Evolutionary conservation across 179 eudicot species (phyloP).

Genomic region (Monotropa hypopitys): DNA sequence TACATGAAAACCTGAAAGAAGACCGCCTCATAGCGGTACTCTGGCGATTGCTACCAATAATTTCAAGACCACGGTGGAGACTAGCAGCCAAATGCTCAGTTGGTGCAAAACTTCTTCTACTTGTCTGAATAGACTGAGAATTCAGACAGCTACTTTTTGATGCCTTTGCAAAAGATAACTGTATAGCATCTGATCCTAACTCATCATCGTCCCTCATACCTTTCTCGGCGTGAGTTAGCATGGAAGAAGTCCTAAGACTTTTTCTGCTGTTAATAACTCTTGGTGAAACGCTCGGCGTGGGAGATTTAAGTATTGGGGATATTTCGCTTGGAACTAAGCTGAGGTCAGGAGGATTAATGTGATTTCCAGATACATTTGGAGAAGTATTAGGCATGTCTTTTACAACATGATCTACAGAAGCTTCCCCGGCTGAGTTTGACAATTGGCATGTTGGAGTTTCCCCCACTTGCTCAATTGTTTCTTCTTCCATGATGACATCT

Average conservation of each 20-base stretch:
- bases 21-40: conserved; percentile 64
- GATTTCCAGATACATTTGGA: conserved; percentile 18
- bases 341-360: conserved; percentile 22
- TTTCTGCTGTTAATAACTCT: conserved; percentile 43
- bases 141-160: conserved; percentile 24
- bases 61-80: conserved; percentile 80
- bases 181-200: conserved; percentile 16
- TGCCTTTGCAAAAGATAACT: conserved; percentile 27
- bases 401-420: conserved; percentile 3
- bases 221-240: conserved; percentile 43
- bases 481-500: conserved; percentile 77
- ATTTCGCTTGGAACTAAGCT: conserved; percentile 28
- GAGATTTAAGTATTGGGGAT: conserved; percentile 58
- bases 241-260: conserved; percentile 64
- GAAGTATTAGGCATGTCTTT: conserved; percentile 14
- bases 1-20: conserved; percentile 59
- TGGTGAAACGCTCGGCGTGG: conserved; percentile 74
- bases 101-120: conserved; percentile 28
- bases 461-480: conserved; percentile 15
- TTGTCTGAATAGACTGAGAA: conserved; percentile 22
- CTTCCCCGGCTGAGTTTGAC: conserved; percentile 11
- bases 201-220: conserved; percentile 15
- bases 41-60: conserved; percentile 44
- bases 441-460: conserved; percentile 9
- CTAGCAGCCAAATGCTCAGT: conserved; percentile 68